Evolutionary conservation across 2,329 filamentous ascomycete species (phyloP), one percentile per base, ranked within the genome.

Genomic region (Trichophyton rubrum): DNA sequence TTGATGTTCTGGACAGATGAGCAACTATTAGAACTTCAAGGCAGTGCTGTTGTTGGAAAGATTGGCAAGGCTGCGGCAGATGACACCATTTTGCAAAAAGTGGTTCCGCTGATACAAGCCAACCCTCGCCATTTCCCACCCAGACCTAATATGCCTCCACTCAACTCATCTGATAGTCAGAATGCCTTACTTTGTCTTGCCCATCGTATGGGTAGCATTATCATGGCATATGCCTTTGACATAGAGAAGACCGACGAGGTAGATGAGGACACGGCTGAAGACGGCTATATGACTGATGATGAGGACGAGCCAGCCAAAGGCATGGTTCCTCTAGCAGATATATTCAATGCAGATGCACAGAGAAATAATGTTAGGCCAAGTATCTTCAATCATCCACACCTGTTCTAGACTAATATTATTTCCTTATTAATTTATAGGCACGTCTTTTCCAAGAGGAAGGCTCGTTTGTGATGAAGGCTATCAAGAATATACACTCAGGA

Each of bases 201-300:
- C 59, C 90, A 95, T 70, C 80, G 84, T 7, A 91, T 95, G 85
- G 90, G 88, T 1, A 91, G 87, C 63, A 84, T 87, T 15, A 92
- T 96, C 66, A 95, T 96, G 90, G 87, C 90, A 0, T 96, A 95
- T 70, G 90, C 90, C 0, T 96, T 96, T 70, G 90, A 96, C 66
- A 81, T 95, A 5, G 83, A 85, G 64, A 78, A 78, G 40, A 17
- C 13, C 4, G 49, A 55, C 9, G 49, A 35, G 9, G 68, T 72
- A 0, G 80, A 84, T 22, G 78, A 84, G 3, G 78, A 82, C 0
- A 82, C 84, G 1, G 59, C 73, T 6, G 76, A 81, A 5, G 75
- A 77, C 41, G 75, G 77, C 3, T 75, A 78, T 57, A 67, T 78
- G 63, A 84, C 85, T 24, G 84, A 82, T 51, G 84, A 82, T 49